Percentiles rank a stretch among this genome's conserved stretches.
Evolutionary conservation across 257 asterid species (phyloP).

Genomic region (Gynochthodes officinalis): DNA sequence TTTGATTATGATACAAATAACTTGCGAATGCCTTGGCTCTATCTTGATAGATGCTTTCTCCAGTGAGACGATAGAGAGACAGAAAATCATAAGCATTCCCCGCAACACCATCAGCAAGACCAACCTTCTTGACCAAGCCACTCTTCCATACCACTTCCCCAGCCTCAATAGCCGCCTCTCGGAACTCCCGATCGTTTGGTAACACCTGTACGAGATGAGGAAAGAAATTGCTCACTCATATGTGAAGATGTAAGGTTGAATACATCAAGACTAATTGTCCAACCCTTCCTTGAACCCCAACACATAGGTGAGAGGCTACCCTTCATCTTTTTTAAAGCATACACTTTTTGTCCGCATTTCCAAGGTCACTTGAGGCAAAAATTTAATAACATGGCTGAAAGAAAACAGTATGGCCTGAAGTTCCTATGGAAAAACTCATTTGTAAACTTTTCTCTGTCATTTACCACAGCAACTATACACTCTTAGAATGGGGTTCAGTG

Average conservation of each 20-base stretch:
- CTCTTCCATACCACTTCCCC: slow-evolving; percentile 87
- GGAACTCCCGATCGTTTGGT: slow-evolving; percentile 54
- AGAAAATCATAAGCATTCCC: slow-evolving; percentile 70
- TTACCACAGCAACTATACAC: not conserved
- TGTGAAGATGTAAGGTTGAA: too few species aligned
- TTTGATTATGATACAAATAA: slow-evolving; percentile 43
- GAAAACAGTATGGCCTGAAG: too few species aligned
- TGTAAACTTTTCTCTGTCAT: not conserved
- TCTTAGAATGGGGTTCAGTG: not conserved
- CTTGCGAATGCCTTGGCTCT: slow-evolving; percentile 70
- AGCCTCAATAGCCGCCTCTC: slow-evolving; percentile 76
- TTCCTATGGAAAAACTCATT: too few species aligned
- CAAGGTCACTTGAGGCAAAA: too few species aligned
- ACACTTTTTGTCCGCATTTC: too few species aligned
- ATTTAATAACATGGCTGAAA: too few species aligned
- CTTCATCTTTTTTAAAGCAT: too few species aligned
- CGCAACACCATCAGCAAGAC: slow-evolving; percentile 64
- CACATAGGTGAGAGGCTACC: too few species aligned
- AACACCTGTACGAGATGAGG: slow-evolving; percentile 39
- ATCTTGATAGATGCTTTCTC: slow-evolving; percentile 57
- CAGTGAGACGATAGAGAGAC: slow-evolving; percentile 63
- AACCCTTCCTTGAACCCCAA: too few species aligned
- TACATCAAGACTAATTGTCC: too few species aligned
- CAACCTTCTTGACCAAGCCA: slow-evolving; percentile 66
- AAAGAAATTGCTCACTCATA: not conserved